Evolutionary conservation across 306 rosid genomes (phyloP), one percentile per base, ranked within the genome.

Genomic region (Oemleria cerasiformis): DNA sequence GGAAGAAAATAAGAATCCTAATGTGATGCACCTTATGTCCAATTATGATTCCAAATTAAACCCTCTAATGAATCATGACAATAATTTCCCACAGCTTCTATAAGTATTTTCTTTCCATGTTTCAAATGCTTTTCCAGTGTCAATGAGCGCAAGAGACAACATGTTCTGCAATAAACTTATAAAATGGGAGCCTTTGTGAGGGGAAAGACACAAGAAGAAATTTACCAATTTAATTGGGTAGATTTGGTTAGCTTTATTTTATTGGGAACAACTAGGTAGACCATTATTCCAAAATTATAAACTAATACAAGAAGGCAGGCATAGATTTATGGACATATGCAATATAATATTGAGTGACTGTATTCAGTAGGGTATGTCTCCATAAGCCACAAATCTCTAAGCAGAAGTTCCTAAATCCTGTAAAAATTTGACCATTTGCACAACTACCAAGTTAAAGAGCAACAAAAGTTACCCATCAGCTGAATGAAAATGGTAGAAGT

Each of bases 381-480:
- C 63, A 62, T 63, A 8, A 20, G 62, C 23, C 44, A 34, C 20
- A 13, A 39, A 63, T 48, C 40, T 68, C 66, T 44, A 61, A 43
- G 25, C 66, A 72, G 47, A 72, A 59, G 70, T 17, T n/a, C 77
- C 54, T 23, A 66, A 58, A 23, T 49, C 56, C 34, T 49, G 64
- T 30, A 15, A 44, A 25, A 36, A 30, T 48, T 73, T 73, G 75
- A 53, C 78, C 63, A 62, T 43, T 62, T 67, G 43, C 62, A 53
- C 70, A n/a, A 50, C 74, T 12, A 51, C 62, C 78, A 78, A 78
- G 44, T 71, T 13, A 19, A 67, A 61, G 34, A 49, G 40, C 34
- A 55, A 59, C 65, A 25, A 42, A 34, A 38, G 65, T 8, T 21
- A 39, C 66, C 36, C 44, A 21, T 73, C 51, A 51, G 62, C 67